Evolutionary conservation across 2,329 filamentous ascomycete genomes (phyloP).

Genomic region (Boeremia lycopersici): DNA sequence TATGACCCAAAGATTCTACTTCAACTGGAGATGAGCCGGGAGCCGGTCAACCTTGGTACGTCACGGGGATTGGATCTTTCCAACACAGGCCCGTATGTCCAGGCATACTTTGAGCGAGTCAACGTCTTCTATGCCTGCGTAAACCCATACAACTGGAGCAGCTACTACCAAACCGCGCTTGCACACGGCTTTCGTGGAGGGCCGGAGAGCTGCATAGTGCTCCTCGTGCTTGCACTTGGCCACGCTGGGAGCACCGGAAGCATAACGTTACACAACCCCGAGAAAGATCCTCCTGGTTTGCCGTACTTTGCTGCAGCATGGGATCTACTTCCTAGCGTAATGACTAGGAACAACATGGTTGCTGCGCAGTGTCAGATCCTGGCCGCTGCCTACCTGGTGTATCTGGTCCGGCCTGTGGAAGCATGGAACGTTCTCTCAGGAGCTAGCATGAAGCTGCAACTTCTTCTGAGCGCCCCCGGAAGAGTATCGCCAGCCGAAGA

Average conservation of each 20-base stretch:
- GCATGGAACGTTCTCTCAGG: slow-evolving; percentile 82
- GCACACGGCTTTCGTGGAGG: slow-evolving; percentile 79
- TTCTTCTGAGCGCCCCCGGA: slow-evolving; percentile 75
- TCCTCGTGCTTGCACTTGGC: slow-evolving; percentile 77
- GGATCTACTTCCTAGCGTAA: slow-evolving; percentile 76
- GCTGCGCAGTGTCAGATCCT: slow-evolving; percentile 81
- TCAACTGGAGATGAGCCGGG: slow-evolving; percentile 79
- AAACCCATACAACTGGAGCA: slow-evolving; percentile 79
- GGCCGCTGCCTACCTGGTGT: slow-evolving; percentile 81
- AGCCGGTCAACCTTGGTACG: slow-evolving; percentile 67
- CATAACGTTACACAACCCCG: slow-evolving; percentile 72
- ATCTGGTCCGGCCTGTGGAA: slow-evolving; percentile 79
- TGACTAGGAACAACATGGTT: slow-evolving; percentile 78
- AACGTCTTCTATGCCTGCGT: slow-evolving; percentile 88
- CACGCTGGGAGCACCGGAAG: slow-evolving; percentile 77
- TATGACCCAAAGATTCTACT: slow-evolving; percentile 83
- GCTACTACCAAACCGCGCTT: slow-evolving; percentile 75
- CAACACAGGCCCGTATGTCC: slow-evolving; percentile 75
- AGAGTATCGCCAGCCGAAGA: slow-evolving; percentile 72
- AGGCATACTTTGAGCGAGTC: slow-evolving; percentile 79
- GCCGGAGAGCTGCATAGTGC: slow-evolving; percentile 80
- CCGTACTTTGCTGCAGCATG: slow-evolving; percentile 83
- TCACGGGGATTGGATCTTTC: slow-evolving; percentile 73
- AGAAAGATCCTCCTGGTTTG: slow-evolving; percentile 75
- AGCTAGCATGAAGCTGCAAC: slow-evolving; percentile 80